phyloP scores from a whole-genome alignment of 495 filamentous ascomycete genomes.

The Aspergillus bridgeri region DNA sequence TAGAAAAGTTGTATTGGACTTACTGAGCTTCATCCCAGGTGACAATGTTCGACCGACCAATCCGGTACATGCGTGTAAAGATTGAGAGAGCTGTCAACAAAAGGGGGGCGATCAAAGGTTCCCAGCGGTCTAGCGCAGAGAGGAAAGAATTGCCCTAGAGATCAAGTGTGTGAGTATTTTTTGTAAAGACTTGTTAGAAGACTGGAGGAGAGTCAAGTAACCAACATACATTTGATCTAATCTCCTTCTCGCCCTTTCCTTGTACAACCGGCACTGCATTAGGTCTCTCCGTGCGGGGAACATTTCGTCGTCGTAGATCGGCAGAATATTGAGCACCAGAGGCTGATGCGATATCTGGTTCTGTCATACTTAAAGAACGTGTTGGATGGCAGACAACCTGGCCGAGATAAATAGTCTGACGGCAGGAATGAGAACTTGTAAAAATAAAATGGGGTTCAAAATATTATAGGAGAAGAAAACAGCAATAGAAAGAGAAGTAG shows the following conservation, averaged over 20 bases:
- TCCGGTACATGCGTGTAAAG: conserved; percentile 94
- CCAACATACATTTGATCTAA: conserved; percentile 31
- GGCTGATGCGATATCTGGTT: conserved; percentile 42
- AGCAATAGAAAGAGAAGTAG: background rate
- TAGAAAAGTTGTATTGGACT: conserved; percentile 29
- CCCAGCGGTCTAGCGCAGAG: conserved; percentile 69
- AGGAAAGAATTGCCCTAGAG: conserved; percentile 45
- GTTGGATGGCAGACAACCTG: conserved; percentile 1
- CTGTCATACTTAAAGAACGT: conserved; percentile 24
- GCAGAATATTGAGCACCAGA: conserved; percentile 66
- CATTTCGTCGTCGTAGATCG: conserved; percentile 72
- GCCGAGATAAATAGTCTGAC: background rate
- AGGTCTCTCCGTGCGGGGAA: conserved; percentile 47
- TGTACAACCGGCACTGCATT: conserved; percentile 35
- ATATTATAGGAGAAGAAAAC: background rate
- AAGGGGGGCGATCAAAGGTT: conserved; percentile 82
- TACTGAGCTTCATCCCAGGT: conserved; percentile 99
- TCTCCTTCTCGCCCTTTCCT: conserved; percentile 63
- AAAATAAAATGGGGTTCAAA: background rate
- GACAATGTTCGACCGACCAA: conserved; percentile 91
- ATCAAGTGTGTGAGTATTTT: conserved; percentile 16
- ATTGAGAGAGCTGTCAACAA: conserved; percentile 84
- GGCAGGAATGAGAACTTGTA: background rate
- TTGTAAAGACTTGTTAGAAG: background rate
- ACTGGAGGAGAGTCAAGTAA: background rate